A percentile compares a stretch with the other conserved stretches of the same genome.
These are phyloP conservation scores for Camelina laxa DNA, from an alignment of 345 rosid genomes.

Conservation along the genomic window DNA sequence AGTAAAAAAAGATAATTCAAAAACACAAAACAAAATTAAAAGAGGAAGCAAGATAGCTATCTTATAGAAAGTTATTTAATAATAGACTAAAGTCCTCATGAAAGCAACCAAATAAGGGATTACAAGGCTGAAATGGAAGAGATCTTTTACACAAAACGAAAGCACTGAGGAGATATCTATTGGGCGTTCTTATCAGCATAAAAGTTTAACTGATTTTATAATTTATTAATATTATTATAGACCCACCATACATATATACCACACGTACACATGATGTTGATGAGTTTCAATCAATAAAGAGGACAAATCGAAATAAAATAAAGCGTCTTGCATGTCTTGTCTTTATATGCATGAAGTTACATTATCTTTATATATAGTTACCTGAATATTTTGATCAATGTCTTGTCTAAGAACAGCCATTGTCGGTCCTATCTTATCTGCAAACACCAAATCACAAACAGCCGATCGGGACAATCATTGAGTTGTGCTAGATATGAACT, in stretches of 20 bases:
- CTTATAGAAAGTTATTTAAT: constrained; percentile 18
- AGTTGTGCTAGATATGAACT: constrained; percentile 9
- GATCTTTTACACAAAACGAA: constrained; percentile 24
- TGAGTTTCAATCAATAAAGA: constrained; percentile 33
- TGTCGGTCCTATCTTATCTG: constrained; percentile 98
- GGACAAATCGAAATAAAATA: constrained; percentile 5
- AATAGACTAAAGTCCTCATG: constrained; percentile 30
- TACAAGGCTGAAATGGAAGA: constrained; percentile 23
- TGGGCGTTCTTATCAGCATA: constrained; percentile 32
- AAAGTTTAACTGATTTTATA: constrained; percentile 18
- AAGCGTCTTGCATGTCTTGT: constrained; percentile 20
- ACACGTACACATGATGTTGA: constrained; percentile 31
- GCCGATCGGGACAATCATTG: constrained; percentile 10
- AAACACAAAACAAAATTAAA: neutral
- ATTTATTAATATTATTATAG: neutral
- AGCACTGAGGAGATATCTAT: constrained; percentile 16
- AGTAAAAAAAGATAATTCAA: neutral
- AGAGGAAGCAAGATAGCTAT: neutral
- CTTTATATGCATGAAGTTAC: constrained; percentile 31
- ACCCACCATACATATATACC: constrained; percentile 22
- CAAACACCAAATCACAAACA: constrained; percentile 39
- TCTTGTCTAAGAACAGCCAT: constrained; percentile 96
- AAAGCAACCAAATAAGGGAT: constrained; percentile 39
- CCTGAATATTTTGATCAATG: constrained; percentile 81
- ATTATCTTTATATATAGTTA: constrained; percentile 32